phyloP scores from a whole-genome alignment of 345 rosid species.

The Brassica napus region DNA sequence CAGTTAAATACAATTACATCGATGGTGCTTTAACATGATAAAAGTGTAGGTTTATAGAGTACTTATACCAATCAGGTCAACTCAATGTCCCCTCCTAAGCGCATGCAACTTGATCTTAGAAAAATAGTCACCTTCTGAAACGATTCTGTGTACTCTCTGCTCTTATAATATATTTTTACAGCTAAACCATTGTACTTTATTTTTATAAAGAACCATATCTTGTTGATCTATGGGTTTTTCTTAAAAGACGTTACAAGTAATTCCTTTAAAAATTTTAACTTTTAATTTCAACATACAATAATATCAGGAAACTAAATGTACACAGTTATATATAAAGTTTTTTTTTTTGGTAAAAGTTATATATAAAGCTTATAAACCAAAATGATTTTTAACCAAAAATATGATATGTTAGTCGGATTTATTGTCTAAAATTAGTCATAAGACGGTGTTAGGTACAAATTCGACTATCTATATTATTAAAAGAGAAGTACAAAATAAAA shows the following conservation, averaged over 20 bases:
- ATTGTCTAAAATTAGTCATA: not conserved
- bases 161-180: slow-evolving; percentile 16
- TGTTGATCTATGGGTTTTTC: slow-evolving; percentile 13
- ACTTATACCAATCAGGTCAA: slow-evolving; percentile 36
- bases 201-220: slow-evolving; percentile 20
- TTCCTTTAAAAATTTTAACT: not conserved
- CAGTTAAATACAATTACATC: not conserved
- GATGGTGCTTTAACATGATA: not conserved
- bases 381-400: not conserved
- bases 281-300: not conserved
- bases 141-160: slow-evolving; percentile 34
- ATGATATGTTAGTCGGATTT: not conserved
- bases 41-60: slow-evolving; percentile 14
- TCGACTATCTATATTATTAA: not conserved
- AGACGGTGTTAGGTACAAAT: not conserved
- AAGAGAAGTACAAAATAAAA: too few species aligned
- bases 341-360: not conserved
- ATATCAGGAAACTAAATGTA: not conserved
- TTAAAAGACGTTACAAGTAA: slow-evolving; percentile 1
- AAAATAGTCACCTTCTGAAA: slow-evolving; percentile 37
- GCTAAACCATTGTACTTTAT: slow-evolving; percentile 34
- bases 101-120: slow-evolving; percentile 39
- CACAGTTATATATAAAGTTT: not conserved
- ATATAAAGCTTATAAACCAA: not conserved
- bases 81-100: not conserved